These are phyloP conservation scores for Musa troglodytarum DNA, from an alignment of 176 grass and related monocot genomes.

Conservation along the genomic window DNA sequence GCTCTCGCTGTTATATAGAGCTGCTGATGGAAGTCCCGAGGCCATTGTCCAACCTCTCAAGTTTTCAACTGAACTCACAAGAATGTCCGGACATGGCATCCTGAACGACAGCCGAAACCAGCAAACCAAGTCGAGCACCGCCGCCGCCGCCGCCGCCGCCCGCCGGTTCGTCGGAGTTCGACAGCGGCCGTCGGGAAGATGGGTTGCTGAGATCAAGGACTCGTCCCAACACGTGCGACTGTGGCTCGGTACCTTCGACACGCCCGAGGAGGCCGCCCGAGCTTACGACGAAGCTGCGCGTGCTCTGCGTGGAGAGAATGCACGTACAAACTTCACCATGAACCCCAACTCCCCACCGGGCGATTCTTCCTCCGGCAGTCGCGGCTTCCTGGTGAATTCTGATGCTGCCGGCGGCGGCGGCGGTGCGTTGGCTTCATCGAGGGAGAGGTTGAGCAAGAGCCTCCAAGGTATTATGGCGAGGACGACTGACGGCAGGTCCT, in stretches of 20 bases:
- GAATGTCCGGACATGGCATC: background rate
- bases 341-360: background rate
- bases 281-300: constrained; percentile 19
- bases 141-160: background rate
- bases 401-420: background rate
- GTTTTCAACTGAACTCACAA: background rate
- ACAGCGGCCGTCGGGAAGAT: constrained; percentile 1
- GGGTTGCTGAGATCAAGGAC: constrained; percentile 14
- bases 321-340: constrained; percentile 43
- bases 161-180: constrained; percentile 11
- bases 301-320: constrained; percentile 2
- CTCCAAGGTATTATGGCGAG: constrained; percentile 37
- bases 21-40: too few relatives aligned
- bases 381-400: background rate
- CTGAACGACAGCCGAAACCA: background rate
- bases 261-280: constrained; percentile 12
- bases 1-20: too few relatives aligned
- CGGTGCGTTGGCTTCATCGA: constrained; percentile 5
- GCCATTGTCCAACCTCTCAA: too few relatives aligned
- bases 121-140: background rate
- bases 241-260: constrained; percentile 19
- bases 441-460: constrained; percentile 40
- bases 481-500: constrained; percentile 21
- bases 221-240: constrained; percentile 3
- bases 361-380: background rate